Evolutionary conservation across 441 rosid genomes (phyloP).

Genomic region (Raphanus hybrid): DNA sequence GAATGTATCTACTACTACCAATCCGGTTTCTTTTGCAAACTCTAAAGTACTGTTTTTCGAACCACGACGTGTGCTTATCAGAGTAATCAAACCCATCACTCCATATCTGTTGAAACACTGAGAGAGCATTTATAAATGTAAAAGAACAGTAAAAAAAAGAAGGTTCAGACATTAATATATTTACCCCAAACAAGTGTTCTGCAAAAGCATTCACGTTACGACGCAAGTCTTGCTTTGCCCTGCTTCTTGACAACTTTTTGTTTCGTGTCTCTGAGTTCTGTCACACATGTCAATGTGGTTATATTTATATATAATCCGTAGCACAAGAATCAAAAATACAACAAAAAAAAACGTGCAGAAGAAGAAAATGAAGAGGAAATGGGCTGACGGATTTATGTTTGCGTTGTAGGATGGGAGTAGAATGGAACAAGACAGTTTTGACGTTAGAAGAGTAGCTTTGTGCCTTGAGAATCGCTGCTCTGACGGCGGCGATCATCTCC

Average conservation of each 20-base stretch:
- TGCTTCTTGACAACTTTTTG: conserved; percentile 54
- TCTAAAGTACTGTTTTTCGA: conserved; percentile 50
- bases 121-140: conserved; percentile 12
- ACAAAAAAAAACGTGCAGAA: background rate
- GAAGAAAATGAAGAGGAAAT: background rate
- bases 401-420: conserved; percentile 71
- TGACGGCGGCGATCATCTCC: conserved; percentile 55
- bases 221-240: conserved; percentile 54
- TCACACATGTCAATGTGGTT: conserved; percentile 6
- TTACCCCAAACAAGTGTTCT: conserved; percentile 33
- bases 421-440: conserved; percentile 68
- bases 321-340: background rate
- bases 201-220: conserved; percentile 61
- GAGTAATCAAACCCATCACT: conserved; percentile 52
- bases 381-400: conserved; percentile 60
- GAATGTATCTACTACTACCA: conserved; percentile 44
- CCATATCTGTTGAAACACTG: conserved; percentile 51
- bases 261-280: conserved; percentile 48
- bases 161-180: background rate
- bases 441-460: conserved; percentile 42
- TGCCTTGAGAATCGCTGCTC: conserved; percentile 52
- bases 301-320: too few species aligned
- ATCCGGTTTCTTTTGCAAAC: conserved; percentile 47
- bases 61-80: conserved; percentile 62
- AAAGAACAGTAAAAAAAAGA: background rate